phyloP scores from a whole-genome alignment of 148 eudicot genomes.

The Mesembryanthemum crystallinum region DNA sequence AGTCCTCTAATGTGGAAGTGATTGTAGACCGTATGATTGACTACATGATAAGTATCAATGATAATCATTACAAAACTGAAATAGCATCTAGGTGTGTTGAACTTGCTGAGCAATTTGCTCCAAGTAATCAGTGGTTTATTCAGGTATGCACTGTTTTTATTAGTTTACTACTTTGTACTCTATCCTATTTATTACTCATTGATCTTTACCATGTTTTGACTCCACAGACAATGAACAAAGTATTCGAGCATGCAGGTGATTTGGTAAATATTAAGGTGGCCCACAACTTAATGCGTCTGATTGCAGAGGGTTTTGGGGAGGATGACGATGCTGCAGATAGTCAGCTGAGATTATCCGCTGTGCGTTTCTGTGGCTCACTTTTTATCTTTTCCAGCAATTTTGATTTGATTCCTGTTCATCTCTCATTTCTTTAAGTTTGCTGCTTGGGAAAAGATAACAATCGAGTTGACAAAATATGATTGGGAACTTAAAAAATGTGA shows the following conservation, averaged over 20 bases:
- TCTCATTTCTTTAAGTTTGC: not conserved
- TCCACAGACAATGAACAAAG: constrained; percentile 92
- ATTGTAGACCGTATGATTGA: constrained; percentile 97
- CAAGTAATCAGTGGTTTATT: constrained; percentile 98
- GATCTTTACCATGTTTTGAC: constrained; percentile 23
- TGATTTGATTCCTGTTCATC: not conserved
- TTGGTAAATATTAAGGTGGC: constrained; percentile 89
- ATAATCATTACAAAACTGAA: constrained; percentile 94
- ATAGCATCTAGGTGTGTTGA: constrained; percentile 97
- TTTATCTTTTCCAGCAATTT: not conserved
- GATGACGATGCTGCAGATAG: constrained; percentile 87
- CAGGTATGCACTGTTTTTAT: constrained; percentile 43
- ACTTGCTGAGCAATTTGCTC: constrained; percentile 98
- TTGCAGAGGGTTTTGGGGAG: constrained; percentile 98
- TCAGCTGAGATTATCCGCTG: constrained; percentile 92
- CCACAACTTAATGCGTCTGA: constrained; percentile 92
- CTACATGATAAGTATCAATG: constrained; percentile 86
- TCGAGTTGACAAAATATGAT: not conserved
- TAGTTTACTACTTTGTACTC: not conserved
- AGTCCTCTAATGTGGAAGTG: constrained; percentile 94
- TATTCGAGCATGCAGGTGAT: constrained; percentile 98
- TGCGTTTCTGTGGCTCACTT: constrained; percentile 38
- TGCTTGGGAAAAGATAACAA: not conserved
- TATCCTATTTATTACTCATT: not conserved
- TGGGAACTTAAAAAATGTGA: not conserved